Evolutionary conservation across 2,329 filamentous ascomycete species (phyloP).

Genomic region (Alternaria consortialis): DNA sequence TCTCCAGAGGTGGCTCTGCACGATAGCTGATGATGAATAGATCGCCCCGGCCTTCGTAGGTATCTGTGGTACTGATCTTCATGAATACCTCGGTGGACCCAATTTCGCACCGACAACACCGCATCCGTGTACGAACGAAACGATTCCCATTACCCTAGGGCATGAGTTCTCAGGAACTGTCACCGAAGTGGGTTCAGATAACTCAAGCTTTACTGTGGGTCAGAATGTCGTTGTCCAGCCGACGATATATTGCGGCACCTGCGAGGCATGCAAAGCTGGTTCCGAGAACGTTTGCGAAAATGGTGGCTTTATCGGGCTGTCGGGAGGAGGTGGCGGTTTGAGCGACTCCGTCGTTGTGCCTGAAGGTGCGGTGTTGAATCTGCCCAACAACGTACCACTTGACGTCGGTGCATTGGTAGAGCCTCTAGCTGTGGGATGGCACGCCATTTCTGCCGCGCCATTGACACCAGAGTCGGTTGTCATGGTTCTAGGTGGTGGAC

Average conservation of each 20-base stretch:
- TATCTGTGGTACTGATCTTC: conserved; percentile 63
- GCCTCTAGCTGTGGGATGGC: conserved; percentile 71
- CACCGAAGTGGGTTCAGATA: conserved; percentile 64
- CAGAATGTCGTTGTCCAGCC: conserved; percentile 68
- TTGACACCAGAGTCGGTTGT: conserved; percentile 59
- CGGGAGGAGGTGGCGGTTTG: conserved; percentile 64
- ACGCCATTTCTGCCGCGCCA: conserved; percentile 63
- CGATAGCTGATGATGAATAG: conserved; percentile 22
- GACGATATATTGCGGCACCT: conserved; percentile 66
- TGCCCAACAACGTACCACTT: conserved; percentile 63
- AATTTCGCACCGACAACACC: conserved; percentile 61
- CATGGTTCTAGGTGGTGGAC: conserved; percentile 68
- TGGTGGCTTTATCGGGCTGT: conserved; percentile 63
- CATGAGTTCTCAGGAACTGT: conserved; percentile 72
- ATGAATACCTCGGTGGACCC: conserved; percentile 62
- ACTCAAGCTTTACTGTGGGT: conserved; percentile 60
- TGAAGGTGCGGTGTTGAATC: conserved; percentile 57
- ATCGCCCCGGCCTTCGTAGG: conserved; percentile 60
- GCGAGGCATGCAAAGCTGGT: conserved; percentile 63
- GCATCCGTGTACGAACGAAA: conserved; percentile 66
- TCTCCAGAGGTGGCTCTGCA: not conserved
- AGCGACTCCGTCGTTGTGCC: conserved; percentile 64
- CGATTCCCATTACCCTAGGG: conserved; percentile 67
- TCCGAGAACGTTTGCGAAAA: conserved; percentile 67
- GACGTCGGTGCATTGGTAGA: conserved; percentile 68